A percentile compares a stretch with the other conserved stretches of the same genome.
Evolutionary conservation across 2,329 filamentous ascomycete genomes (phyloP).

Genomic region (Fusarium setosum): DNA sequence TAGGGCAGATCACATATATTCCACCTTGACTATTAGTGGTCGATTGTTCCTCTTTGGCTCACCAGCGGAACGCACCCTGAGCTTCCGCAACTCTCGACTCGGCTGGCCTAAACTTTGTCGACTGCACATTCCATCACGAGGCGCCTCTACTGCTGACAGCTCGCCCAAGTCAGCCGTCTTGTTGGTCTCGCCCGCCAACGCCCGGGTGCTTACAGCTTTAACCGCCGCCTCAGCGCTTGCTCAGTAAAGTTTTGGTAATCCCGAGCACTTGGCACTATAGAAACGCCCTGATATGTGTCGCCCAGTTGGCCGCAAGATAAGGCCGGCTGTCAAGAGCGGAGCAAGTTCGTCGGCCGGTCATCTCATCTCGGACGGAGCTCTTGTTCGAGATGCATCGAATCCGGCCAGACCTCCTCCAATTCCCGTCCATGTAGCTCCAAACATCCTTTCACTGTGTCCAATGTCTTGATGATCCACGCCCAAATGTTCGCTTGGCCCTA

Average conservation of each 20-base stretch:
- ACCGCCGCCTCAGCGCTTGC: neutral
- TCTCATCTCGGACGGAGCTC: constrained; percentile 35
- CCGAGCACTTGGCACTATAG: constrained; percentile 9
- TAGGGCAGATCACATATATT: constrained; percentile 5
- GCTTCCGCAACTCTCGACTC: neutral
- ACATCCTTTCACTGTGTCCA: constrained; percentile 23
- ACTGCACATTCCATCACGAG: constrained; percentile 21
- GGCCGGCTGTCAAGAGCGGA: constrained; percentile 22
- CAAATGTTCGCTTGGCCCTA: constrained; percentile 16
- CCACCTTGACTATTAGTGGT: neutral
- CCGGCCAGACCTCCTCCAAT: constrained; percentile 29
- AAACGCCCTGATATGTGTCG: constrained; percentile 8
- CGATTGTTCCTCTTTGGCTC: neutral
- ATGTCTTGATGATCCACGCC: neutral
- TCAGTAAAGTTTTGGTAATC: neutral
- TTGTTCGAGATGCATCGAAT: constrained; percentile 29
- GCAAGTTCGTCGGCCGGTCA: neutral
- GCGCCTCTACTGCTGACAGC: neutral
- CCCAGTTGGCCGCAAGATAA: neutral
- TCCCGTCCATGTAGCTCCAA: constrained; percentile 23
- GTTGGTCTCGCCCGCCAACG: constrained; percentile 12
- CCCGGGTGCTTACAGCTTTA: constrained; percentile 8
- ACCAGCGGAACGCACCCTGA: neutral
- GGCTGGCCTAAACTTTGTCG: constrained; percentile 4
- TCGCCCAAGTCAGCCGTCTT: neutral